Percentiles rank a stretch among this genome's conserved stretches.
Conservation (phyloP, 768 basidiomycete species). For the Russula sp. region DNA sequence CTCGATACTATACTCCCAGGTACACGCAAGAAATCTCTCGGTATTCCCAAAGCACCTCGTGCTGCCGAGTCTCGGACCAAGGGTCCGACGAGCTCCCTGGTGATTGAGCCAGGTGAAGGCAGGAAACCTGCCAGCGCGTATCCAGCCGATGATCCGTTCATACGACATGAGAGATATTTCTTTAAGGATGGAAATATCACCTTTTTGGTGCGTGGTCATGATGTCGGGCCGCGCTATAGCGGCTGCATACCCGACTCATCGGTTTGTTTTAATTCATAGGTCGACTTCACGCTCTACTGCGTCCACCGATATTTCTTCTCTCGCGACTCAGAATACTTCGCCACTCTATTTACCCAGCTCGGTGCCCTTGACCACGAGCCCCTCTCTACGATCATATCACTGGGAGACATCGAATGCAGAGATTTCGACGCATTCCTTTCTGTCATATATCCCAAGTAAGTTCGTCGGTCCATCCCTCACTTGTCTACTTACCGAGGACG, state of each 20-base stretch:
- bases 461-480: neutral
- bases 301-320: slow-evolving; percentile 15
- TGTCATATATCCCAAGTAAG: slow-evolving; percentile 12
- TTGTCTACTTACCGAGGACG: neutral
- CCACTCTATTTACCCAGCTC: neutral
- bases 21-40: neutral
- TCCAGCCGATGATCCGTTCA: neutral
- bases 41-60: neutral
- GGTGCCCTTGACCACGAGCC: neutral
- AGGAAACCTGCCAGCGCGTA: neutral
- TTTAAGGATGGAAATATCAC: slow-evolving; percentile 13
- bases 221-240: too few relatives aligned
- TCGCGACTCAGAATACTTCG: slow-evolving; percentile 11
- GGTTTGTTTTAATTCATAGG: neutral
- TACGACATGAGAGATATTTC: neutral
- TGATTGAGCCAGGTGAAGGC: neutral
- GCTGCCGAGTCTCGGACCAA: neutral
- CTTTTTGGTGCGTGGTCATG: slow-evolving; percentile 4
- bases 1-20: neutral
- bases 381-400: neutral
- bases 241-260: neutral
- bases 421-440: slow-evolving; percentile 16
- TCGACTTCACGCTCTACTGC: slow-evolving; percentile 4
- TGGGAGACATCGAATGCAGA: neutral
- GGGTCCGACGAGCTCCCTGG: neutral